Percentiles rank a stretch among this genome's conserved stretches.
phyloP scores from a whole-genome alignment of 139 green algal species.

The Chlorella sp. region DNA sequence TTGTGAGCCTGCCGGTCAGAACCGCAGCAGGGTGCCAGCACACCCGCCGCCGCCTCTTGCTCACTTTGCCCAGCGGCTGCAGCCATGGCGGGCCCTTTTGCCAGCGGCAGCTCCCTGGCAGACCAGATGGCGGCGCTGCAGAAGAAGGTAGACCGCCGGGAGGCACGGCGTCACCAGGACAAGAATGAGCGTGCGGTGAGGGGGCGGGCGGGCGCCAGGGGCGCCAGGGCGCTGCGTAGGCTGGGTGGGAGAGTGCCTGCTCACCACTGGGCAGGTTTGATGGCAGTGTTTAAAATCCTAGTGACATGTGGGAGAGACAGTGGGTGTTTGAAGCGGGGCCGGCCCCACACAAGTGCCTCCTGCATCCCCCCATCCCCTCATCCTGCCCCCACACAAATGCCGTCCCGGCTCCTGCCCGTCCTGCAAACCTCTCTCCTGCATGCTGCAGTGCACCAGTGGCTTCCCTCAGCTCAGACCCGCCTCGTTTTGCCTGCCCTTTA shows the following conservation, averaged over 20 bases:
- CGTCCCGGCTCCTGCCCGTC: no score
- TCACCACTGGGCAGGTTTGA: no score
- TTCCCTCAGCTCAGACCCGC: background rate
- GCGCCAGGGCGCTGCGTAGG: background rate
- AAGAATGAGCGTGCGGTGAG: background rate
- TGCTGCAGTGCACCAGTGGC: background rate
- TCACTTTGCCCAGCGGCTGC: background rate
- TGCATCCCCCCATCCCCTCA: background rate
- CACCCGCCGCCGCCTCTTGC: background rate
- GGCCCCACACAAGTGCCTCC: no score
- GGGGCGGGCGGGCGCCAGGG: background rate
- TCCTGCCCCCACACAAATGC: background rate
- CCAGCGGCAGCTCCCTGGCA: conserved; percentile 2
- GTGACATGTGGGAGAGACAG: no score
- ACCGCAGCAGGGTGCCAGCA: background rate
- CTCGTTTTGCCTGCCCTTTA: no score
- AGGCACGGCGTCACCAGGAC: conserved; percentile 1
- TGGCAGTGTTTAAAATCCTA: no score
- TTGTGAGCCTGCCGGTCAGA: background rate
- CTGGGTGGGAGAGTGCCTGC: no score
- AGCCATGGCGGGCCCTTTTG: background rate
- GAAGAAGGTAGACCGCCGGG: conserved; percentile 8
- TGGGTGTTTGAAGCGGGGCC: no score
- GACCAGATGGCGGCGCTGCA: conserved; percentile 27
- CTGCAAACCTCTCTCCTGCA: no score